Evolutionary conservation across 2,329 filamentous ascomycete genomes (phyloP).

Genomic region (Fusarium fujikuroi): DNA sequence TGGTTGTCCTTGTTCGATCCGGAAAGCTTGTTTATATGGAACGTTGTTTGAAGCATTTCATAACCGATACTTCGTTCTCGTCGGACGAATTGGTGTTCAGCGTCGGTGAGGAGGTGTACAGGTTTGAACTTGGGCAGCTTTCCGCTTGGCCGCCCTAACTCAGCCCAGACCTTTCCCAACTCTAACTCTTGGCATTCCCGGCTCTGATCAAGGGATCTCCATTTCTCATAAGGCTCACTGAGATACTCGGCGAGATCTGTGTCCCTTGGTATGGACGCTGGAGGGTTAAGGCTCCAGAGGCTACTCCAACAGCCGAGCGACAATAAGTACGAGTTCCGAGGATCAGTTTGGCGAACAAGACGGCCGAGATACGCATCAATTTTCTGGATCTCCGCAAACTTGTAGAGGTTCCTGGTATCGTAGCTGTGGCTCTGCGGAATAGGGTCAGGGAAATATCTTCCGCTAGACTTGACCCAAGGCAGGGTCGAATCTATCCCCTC

Average conservation of each 20-base stretch:
- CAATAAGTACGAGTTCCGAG: background rate
- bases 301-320: background rate
- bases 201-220: background rate
- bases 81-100: background rate
- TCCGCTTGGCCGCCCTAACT: background rate
- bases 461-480: background rate
- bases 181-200: too few species aligned
- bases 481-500: rapidly evolving
- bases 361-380: background rate
- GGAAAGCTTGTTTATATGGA: too few species aligned
- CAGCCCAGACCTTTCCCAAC: background rate
- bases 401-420: background rate
- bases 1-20: background rate
- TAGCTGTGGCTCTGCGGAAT: background rate
- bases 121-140: background rate
- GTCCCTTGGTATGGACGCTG: background rate
- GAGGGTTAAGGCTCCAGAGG: rapidly evolving
- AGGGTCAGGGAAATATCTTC: background rate
- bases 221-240: background rate
- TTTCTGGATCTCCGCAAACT: background rate
- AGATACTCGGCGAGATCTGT: background rate
- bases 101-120: background rate
- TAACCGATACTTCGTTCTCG: background rate
- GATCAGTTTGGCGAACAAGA: rapidly evolving
- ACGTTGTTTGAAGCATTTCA: background rate